Base-by-base conservation (phyloP, 768 basidiomycete species). In the Suillus fuscotomentosus region DNA sequence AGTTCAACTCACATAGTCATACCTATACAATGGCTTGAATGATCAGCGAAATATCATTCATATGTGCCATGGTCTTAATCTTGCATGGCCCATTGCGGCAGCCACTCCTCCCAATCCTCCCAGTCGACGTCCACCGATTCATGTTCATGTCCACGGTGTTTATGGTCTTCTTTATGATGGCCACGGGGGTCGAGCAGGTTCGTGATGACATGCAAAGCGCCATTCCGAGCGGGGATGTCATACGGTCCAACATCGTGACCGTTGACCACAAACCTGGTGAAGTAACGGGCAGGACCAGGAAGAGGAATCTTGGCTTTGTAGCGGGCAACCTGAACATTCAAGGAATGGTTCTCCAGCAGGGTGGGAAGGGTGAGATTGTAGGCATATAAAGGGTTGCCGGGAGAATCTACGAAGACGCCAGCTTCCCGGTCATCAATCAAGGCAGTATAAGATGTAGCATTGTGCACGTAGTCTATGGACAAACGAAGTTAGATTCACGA, bases 151-250 rank as follows among this genome's bases (percentile, higher is more conserved):
- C 42, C n/a, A 31, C 42, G 9, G 15, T 59, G 34, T 13, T 61
- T 54, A 48, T 56, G 43, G 4, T 61, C 57, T 5, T 22, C 41
- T 48, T 59, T 62, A 38, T 62, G 68, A 27, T 60, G 54, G 60
- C 60, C 70, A 42, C 79, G 75, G 31, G 84, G 83, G 70, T 82
- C 76, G 38, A 85, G 71, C 15, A 86, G 60, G 61, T 69, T 70
- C 54, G 75, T 69, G 54, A 86, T 69, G 48, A 82, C 77, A 70
- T 89, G 87, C 39, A 85, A 72, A 27, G 83, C 88, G 39, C 87
- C 88, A 68, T 89, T 88, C 38, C 83, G 73, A 10, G 81, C 79
- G 5, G 83, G 81, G 22, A 84, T 72, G 68, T 89, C 88, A 39
- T 78, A 72, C 9, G 79, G 65, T 31, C 69, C 66, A 36, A 83